Evolutionary conservation across 148 eudicot genomes (phyloP), one percentile per base, ranked within the genome.

Genomic region (Rhododendron mucronatum): DNA sequence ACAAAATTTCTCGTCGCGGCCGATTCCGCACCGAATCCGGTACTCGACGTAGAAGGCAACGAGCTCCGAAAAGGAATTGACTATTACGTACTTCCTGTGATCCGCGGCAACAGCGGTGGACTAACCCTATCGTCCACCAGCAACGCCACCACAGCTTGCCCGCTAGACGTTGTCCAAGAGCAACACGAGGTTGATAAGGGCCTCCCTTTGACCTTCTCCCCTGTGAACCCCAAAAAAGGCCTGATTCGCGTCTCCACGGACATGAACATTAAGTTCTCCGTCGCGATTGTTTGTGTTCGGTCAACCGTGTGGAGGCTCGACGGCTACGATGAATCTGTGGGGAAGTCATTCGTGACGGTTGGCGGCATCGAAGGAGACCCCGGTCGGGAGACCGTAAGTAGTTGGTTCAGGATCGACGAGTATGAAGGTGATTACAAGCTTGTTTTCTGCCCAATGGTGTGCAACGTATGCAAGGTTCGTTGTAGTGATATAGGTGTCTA

Each of bases 341-440:
- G 78, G 26, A 65, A 63, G 16, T 88, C 88, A 33, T 87, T 82
- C 53, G 48, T 91, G 59, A 84, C 87, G 3, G 83, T 83, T 0
- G 91, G 92, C 10, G 92, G 93, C 1, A 89, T 83, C 7, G 81
- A 59, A 82, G 93, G 93, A 15, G 90, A 87, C 50, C 93, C 91
- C 5, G 92, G 92, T 5, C 16, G 30, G 2, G 51, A 75, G 33
- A 91, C 93, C 9, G 1, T 87, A 3, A 89, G 91, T 78, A 90
- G 87, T 61, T 91, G 92, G 93, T 93, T 93, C 84, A 93, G 86
- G 92, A 88, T 93, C 4, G 93, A 89, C 77, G 85, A 87, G 69
- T 85, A 14, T 35, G 92, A 63, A 1, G 82, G 48, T 23, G 89
- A 88, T 35, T 91, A 93, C 82, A 90, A 92, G 91, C 89, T 93